Percentiles rank a stretch among this genome's conserved stretches.
These are phyloP conservation scores for Aegilops sharonensis DNA, from an alignment of 176 grass and related monocot species.

Conservation along the genomic window DNA sequence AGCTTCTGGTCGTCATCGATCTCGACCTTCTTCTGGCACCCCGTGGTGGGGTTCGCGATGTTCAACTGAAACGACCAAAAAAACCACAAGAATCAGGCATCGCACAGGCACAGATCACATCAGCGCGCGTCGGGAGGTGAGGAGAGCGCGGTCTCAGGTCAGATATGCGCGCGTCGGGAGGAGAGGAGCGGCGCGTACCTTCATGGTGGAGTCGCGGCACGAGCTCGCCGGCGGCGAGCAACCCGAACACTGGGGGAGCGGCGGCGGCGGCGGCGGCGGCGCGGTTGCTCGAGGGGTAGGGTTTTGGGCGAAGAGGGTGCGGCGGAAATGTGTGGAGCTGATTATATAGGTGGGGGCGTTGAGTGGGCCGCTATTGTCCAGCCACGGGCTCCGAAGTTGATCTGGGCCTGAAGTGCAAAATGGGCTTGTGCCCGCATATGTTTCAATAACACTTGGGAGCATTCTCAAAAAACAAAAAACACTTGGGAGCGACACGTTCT, in stretches of 20 bases:
- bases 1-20: slow-evolving; percentile 98
- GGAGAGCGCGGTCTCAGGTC: background rate
- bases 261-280: slow-evolving; percentile 34
- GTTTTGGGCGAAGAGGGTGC: slow-evolving; percentile 31
- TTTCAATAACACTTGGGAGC: no score
- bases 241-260: slow-evolving; percentile 1
- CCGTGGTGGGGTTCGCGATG: slow-evolving; percentile 91
- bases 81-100: background rate
- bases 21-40: slow-evolving; percentile 96
- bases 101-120: background rate
- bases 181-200: slow-evolving; percentile 13
- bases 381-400: background rate
- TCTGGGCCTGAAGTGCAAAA: background rate
- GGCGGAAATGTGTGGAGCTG: background rate
- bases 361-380: background rate
- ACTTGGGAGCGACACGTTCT: no score
- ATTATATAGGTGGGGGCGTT: slow-evolving; percentile 28
- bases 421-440: no score
- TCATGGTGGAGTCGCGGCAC: slow-evolving; percentile 39
- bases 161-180: background rate
- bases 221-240: slow-evolving; percentile 35
- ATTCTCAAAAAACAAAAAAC: no score
- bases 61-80: slow-evolving; percentile 60
- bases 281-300: slow-evolving; percentile 36
- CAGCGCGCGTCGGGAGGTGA: background rate